A percentile compares a stretch with the other conserved stretches of the same genome.
Evolutionary conservation across 2,329 filamentous ascomycete species (phyloP).

Genomic region (Cladosporium sp.): DNA sequence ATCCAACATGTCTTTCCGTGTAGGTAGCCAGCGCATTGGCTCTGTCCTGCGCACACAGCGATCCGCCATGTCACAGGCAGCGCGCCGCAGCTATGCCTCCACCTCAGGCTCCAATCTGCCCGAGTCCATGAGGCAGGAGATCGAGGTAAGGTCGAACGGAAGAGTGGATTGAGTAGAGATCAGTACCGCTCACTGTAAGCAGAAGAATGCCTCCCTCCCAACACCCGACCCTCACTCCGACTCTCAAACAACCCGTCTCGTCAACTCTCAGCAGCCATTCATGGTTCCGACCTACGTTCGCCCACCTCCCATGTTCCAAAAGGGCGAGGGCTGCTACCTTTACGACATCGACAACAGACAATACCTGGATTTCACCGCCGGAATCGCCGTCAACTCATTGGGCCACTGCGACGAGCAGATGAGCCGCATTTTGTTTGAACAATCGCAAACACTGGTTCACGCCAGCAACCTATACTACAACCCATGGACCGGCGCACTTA

Average conservation of each 20-base stretch:
- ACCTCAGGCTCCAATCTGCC: slow-evolving; percentile 39
- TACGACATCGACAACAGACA: slow-evolving; percentile 85
- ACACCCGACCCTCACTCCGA: slow-evolving; percentile 69
- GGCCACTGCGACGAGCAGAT: slow-evolving; percentile 86
- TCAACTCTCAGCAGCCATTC: slow-evolving; percentile 71
- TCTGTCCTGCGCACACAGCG: slow-evolving; percentile 16
- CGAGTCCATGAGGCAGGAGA: slow-evolving; percentile 36
- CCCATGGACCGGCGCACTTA: slow-evolving; percentile 86
- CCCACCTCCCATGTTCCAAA: slow-evolving; percentile 82
- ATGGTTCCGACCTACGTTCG: slow-evolving; percentile 97
- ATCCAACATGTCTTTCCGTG: slow-evolving; percentile 20
- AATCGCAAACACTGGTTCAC: slow-evolving; percentile 70
- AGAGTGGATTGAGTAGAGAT: not conserved
- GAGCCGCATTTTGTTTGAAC: slow-evolving; percentile 64
- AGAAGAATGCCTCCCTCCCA: slow-evolving; percentile 45
- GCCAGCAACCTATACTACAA: slow-evolving; percentile 97
- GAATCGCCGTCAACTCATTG: slow-evolving; percentile 90
- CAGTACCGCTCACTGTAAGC: not conserved
- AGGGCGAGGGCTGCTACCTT: slow-evolving; percentile 78
- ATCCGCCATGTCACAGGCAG: slow-evolving; percentile 6
- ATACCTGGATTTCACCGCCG: slow-evolving; percentile 92
- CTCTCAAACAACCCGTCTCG: slow-evolving; percentile 68
- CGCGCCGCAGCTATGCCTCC: slow-evolving; percentile 32
- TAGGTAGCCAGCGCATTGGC: slow-evolving; percentile 21
- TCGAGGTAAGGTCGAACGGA: slow-evolving; percentile 30